Evolutionary conservation across 2,329 filamentous ascomycete genomes (phyloP).

Genomic region (Exophiala sp.): DNA sequence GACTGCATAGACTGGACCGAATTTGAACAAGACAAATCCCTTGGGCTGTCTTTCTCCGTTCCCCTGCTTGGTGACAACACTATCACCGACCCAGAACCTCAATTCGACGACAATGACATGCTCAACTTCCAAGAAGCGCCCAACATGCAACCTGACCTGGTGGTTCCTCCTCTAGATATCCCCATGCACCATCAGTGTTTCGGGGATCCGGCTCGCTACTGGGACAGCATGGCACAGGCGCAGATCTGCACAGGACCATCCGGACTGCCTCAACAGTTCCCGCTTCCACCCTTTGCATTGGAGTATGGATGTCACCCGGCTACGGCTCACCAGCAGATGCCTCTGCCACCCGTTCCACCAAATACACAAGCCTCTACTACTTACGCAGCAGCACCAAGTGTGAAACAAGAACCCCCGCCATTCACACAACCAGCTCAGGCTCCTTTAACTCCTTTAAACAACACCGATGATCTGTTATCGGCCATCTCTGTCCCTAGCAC

Average conservation of each 20-base stretch:
- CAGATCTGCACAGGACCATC: constrained; percentile 19
- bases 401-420: neutral
- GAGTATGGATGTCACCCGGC: constrained; percentile 25
- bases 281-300: constrained; percentile 17
- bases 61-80: constrained; percentile 15
- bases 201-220: constrained; percentile 14
- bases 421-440: neutral
- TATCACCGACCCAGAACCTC: neutral
- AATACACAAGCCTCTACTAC: neutral
- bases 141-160: neutral
- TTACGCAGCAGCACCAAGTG: neutral
- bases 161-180: constrained; percentile 19
- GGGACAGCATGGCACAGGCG: constrained; percentile 11
- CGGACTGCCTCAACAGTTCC: constrained; percentile 10
- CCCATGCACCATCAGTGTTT: constrained; percentile 28
- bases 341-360: neutral
- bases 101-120: constrained; percentile 8
- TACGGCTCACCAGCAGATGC: constrained; percentile 17
- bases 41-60: constrained; percentile 24
- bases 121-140: constrained; percentile 4
- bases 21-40: constrained; percentile 24
- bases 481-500: constrained; percentile 14
- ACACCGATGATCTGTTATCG: constrained; percentile 13
- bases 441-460: constrained; percentile 9
- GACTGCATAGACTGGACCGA: constrained; percentile 28